A percentile compares a stretch with the other conserved stretches of the same genome.
These are phyloP conservation scores for Fusarium compactum DNA, from an alignment of 2,329 filamentous ascomycete genomes.

Conservation along the genomic window DNA sequence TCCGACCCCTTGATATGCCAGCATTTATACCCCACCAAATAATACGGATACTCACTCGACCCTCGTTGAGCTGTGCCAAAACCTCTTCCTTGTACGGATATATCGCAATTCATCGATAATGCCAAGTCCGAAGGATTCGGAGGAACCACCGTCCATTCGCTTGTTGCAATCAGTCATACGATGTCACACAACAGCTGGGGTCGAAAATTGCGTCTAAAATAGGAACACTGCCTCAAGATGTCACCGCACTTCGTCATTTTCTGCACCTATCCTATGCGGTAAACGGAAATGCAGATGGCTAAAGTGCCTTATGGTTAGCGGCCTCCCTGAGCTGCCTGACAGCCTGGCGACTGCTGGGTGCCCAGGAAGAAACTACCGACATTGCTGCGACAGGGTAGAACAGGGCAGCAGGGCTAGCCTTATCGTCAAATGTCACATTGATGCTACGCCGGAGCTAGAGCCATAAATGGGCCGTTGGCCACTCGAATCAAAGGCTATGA, in stretches of 20 bases:
- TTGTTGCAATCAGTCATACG: neutral
- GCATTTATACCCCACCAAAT: neutral
- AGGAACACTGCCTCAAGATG: neutral
- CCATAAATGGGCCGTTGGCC: neutral
- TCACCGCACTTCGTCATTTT: neutral
- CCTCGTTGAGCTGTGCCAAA: neutral
- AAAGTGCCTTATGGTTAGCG: neutral
- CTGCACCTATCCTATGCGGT: neutral
- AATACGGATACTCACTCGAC: neutral
- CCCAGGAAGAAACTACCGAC: neutral
- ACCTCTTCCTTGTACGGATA: neutral
- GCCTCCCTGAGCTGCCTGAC: neutral
- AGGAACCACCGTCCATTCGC: neutral
- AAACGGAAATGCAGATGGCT: neutral
- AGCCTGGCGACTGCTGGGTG: neutral
- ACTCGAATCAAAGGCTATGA: neutral
- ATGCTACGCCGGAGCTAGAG: neutral
- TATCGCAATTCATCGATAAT: neutral
- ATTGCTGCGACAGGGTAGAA: neutral
- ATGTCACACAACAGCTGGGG: neutral
- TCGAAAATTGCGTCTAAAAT: neutral
- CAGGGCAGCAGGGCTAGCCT: constrained; percentile 2
- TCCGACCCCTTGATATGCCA: neutral
- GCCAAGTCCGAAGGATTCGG: neutral
- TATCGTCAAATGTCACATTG: constrained; percentile 1